Evolutionary conservation across 331 rosid genomes (phyloP), one percentile per base, ranked within the genome.

Genomic region (Cydonia oblonga): DNA sequence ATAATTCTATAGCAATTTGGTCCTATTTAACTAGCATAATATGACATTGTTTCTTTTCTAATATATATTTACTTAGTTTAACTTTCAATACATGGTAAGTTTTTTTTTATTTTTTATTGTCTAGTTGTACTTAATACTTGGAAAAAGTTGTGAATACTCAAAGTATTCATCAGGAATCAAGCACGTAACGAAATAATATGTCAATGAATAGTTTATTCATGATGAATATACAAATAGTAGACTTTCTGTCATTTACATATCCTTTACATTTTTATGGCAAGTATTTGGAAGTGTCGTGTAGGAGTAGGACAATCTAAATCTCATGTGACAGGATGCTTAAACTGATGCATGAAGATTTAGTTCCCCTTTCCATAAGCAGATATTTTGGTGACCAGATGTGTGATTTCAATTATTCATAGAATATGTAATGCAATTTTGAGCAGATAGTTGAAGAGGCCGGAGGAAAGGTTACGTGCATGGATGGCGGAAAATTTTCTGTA

Each of bases 401-500:
- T 18, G 24, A 61, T 16, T 68, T 58, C 61, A 1, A 9, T 70
- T n/a, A 40, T 33, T 54, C 52, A 46, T 26, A 54, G 72, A 46
- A 23, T 46, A 60, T 53, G 32, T 44, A 46, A 69, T 75, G 26
- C 32, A 28, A 16, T 59, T 67, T 70, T 60, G 64, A 71, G 71
- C 79, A 93, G 98, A 87, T 93, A 70, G 97, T 90, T 61, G 97
- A 93, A 80, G 98, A 93, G 88, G 95, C 97, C 38, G 97, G 96
- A 28, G 97, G 97, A 58, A 20, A 82, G 25, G 89, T 90, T 63
- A 85, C 95, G 52, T 71, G 95, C 77, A 93, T 93, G 98, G 98
- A 93, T 62, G 97, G 98, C 52, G 91, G 95, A 66, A 88, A 84
- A 57, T 93, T 93, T 82, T 82, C 85, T 66, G 96, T 93, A 28